phyloP scores from a whole-genome alignment of 257 asterid genomes.

The Plantago ovata region DNA sequence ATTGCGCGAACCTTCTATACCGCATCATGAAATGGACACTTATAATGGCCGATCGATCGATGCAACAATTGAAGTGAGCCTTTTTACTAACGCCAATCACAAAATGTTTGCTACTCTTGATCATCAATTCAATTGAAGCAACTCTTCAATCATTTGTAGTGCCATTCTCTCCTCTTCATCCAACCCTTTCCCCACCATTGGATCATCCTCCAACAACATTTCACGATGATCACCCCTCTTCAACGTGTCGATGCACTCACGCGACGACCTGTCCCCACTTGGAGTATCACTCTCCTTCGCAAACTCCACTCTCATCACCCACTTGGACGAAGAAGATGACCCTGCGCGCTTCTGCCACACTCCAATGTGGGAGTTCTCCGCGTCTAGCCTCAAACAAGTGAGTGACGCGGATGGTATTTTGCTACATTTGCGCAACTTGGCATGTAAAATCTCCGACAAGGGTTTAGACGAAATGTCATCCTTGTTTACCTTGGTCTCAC shows the following conservation, averaged over 20 bases:
- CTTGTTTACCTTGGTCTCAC: conserved; percentile 11
- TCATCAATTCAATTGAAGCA: conserved; percentile 35
- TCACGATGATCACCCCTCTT: background rate
- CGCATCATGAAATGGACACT: too few relatives aligned
- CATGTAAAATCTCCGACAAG: conserved; percentile 34
- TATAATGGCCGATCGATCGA: too few relatives aligned
- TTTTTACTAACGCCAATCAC: too few relatives aligned
- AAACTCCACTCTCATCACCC: conserved; percentile 60
- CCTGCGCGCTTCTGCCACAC: conserved; percentile 67
- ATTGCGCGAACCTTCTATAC: too few relatives aligned
- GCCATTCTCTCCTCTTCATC: conserved; percentile 50
- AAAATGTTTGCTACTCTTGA: too few relatives aligned
- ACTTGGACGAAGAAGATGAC: conserved; percentile 31
- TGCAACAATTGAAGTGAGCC: too few relatives aligned
- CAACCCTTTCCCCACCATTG: conserved; percentile 7
- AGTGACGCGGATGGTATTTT: conserved; percentile 48
- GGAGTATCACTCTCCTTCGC: conserved; percentile 18
- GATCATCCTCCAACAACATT: background rate
- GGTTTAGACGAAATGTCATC: conserved; percentile 18
- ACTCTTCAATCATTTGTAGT: conserved; percentile 55
- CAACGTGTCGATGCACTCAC: background rate
- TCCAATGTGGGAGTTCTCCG: conserved; percentile 52
- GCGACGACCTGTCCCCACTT: background rate
- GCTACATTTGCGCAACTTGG: conserved; percentile 41
- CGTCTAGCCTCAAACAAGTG: conserved; percentile 56